Percentiles rank a stretch among this genome's conserved stretches.
Evolutionary conservation across 495 filamentous ascomycete species (phyloP).

Genomic region (Aspergillus diversus): DNA sequence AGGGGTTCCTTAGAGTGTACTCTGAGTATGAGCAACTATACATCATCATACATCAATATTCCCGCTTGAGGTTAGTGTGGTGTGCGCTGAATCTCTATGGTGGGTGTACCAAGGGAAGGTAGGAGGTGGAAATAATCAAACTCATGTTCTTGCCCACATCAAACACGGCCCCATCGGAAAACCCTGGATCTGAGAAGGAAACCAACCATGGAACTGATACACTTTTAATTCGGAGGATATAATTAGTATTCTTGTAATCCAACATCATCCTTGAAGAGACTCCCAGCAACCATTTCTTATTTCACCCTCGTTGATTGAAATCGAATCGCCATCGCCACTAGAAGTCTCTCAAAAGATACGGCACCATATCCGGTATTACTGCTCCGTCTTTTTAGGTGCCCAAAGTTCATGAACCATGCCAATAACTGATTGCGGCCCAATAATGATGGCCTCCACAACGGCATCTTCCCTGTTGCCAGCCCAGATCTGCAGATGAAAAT

Average conservation of each 20-base stretch:
- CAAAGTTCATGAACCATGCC: slow-evolving; percentile 24
- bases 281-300: background rate
- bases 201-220: slow-evolving; percentile 13
- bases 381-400: slow-evolving; percentile 22
- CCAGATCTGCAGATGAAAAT: slow-evolving; percentile 20
- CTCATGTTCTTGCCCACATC: background rate
- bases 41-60: slow-evolving; percentile 1
- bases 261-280: slow-evolving; percentile 4
- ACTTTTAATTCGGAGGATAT: slow-evolving; percentile 5
- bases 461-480: slow-evolving; percentile 17
- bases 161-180: slow-evolving; percentile 13
- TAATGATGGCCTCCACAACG: slow-evolving; percentile 26
- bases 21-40: too few relatives aligned
- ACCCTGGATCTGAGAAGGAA: slow-evolving; percentile 19
- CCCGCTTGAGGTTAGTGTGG: background rate
- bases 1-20: background rate
- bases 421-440: slow-evolving; percentile 28
- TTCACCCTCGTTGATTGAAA: slow-evolving; percentile 7
- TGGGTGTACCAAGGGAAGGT: background rate
- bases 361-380: slow-evolving; percentile 12
- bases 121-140: slow-evolving; percentile 16
- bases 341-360: slow-evolving; percentile 11
- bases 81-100: background rate
- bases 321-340: background rate
- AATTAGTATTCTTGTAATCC: slow-evolving; percentile 4